Evolutionary conservation across 148 eudicot species (phyloP).

Genomic region (Linanthus parryae): DNA sequence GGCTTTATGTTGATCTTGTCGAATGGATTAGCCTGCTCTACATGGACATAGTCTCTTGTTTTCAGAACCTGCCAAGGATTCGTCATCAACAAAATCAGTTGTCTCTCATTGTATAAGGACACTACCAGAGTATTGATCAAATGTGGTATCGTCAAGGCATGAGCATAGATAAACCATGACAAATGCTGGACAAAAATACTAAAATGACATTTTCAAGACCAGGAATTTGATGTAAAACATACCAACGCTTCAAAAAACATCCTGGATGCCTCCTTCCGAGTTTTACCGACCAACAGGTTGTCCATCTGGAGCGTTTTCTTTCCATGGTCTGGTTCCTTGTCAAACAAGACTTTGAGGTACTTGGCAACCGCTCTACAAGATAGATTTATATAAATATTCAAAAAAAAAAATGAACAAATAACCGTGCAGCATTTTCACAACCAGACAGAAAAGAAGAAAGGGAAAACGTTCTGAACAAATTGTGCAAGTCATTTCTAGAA

Average conservation of each 20-base stretch:
- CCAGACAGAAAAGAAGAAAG: too few species aligned
- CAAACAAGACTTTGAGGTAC: constrained; percentile 78
- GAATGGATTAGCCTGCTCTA: constrained; percentile 54
- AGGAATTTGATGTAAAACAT: constrained; percentile 15
- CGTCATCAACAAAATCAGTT: background rate
- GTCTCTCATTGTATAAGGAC: background rate
- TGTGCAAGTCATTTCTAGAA: too few species aligned
- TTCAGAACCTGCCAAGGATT: constrained; percentile 63
- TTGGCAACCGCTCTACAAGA: constrained; percentile 87
- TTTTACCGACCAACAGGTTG: constrained; percentile 65
- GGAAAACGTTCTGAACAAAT: too few species aligned
- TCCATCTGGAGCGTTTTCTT: constrained; percentile 60
- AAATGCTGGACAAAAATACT: too few species aligned
- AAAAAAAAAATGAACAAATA: too few species aligned
- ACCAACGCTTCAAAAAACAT: constrained; percentile 99
- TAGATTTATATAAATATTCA: too few species aligned
- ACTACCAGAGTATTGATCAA: background rate
- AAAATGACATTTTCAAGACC: background rate
- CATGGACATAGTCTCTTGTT: constrained; percentile 82
- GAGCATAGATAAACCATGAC: background rate
- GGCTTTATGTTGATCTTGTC: constrained; percentile 66
- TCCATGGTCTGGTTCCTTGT: constrained; percentile 56
- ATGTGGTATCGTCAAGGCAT: background rate
- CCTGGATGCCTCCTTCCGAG: constrained; percentile 97
- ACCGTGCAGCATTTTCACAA: too few species aligned